phyloP scores from a whole-genome alignment of 202 grass and related monocot genomes.

The Setaria viridis region DNA sequence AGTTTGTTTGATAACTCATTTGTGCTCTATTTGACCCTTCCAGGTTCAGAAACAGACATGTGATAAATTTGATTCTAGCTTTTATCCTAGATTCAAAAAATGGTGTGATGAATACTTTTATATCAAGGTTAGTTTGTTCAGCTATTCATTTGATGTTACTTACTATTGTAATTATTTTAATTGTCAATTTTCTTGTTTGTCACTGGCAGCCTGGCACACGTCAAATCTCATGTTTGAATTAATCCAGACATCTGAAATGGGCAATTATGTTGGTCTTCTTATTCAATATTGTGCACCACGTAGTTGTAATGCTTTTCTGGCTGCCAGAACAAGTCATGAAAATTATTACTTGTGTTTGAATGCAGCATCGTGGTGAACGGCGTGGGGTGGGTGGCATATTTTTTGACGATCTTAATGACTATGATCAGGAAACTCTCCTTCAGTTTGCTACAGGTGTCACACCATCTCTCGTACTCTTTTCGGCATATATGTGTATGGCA shows the following conservation, averaged over 20 bases:
- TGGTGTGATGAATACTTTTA: slow-evolving; percentile 89
- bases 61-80: slow-evolving; percentile 68
- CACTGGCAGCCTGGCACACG: neutral
- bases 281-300: neutral
- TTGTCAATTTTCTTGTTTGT: neutral
- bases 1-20: neutral
- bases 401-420: slow-evolving; percentile 93
- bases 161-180: neutral
- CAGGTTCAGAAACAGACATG: slow-evolving; percentile 72
- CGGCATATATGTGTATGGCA: neutral
- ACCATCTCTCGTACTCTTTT: neutral
- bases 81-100: slow-evolving; percentile 81
- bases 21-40: slow-evolving; percentile 12
- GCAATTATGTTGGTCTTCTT: slow-evolving; percentile 2
- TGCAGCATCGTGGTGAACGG: slow-evolving; percentile 81
- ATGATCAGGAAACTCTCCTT: slow-evolving; percentile 98
- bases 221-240: neutral
- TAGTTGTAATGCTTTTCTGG: neutral
- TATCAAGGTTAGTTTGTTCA: slow-evolving; percentile 58
- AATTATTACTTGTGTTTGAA: slow-evolving; percentile 26
- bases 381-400: slow-evolving; percentile 97
- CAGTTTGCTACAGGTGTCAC: slow-evolving; percentile 85
- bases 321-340: neutral
- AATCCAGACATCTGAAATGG: slow-evolving; percentile 22
- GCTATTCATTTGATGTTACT: neutral